Evolutionary conservation across 768 basidiomycete genomes (phyloP), one percentile per base, ranked within the genome.

Genomic region (Tephrocybe sp.): DNA sequence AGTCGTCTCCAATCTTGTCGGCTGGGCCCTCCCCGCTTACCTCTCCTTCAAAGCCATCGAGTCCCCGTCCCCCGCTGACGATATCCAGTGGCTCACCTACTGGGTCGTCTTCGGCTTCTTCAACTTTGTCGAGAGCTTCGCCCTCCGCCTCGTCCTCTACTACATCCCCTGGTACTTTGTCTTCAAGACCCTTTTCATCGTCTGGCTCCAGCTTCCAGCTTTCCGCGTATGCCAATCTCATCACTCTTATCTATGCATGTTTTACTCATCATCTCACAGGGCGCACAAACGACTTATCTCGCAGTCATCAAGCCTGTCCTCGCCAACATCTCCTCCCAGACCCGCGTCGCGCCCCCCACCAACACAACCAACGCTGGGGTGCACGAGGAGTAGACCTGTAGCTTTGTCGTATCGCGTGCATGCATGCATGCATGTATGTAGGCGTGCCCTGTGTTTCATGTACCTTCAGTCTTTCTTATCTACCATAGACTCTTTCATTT

Each of bases 61-160:
- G 70, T 70, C 79, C 4, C 90, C 92, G n/a, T 77, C 80, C 2
- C 76, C 84, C 51, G 78, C 86, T 58, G 92, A 96, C 58, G 90
- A 96, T 70, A 77, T 88, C 61, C 94, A 97, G 72, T 98, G 94
- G 94, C 79, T 98, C 63, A 96, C 95, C 2, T 98, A 98, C 78
- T 98, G 96, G 96, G 79, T 91, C 64, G 80, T 96, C 46, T 95
- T 97, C 60, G 93, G 92, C 47, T 88, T 86, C 69, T 86, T 97
- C 81, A 96, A 88, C 76, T 91, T 97, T 71, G 61, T 90, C 52
- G 96, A 98, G 74, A 86, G 82, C 62, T 79, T 96, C 59, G 91
- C 89, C 44, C 76, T 91, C 55, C 82, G 88, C 44, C 52, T 89
- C 53, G 80, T 97, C 52, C 84, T 98, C 57, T 92, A 95, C 76